Conservation (phyloP, 164 flowering plant species). For the Malania oleifera region DNA sequence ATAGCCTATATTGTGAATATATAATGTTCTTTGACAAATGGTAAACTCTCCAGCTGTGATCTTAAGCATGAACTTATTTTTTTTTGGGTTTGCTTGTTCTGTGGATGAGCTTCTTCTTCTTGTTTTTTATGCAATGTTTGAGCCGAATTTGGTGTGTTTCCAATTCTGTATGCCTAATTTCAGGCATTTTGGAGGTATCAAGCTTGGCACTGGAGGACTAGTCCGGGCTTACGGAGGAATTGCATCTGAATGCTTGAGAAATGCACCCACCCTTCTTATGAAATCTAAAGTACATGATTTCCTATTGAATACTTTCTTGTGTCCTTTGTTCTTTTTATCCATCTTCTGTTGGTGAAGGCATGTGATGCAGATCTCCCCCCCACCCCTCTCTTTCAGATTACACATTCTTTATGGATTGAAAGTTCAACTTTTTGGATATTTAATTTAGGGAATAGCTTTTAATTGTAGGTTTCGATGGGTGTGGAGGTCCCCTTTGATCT, state of each 20-base stretch:
- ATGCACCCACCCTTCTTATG: constrained; percentile 70
- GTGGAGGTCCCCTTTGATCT: constrained; percentile 80
- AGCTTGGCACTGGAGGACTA: constrained; percentile 91
- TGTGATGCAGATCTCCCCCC: no score
- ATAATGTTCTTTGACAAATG: no score
- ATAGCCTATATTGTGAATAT: no score
- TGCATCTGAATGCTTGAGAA: constrained; percentile 81
- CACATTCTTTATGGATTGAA: background rate
- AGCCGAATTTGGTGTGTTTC: background rate
- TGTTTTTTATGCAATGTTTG: background rate
- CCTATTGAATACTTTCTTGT: background rate
- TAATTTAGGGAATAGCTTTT: constrained; percentile 1
- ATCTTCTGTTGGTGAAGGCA: no score
- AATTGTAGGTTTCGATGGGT: constrained; percentile 58
- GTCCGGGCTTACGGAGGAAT: constrained; percentile 97
- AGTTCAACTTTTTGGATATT: background rate
- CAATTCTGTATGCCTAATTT: background rate
- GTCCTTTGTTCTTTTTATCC: background rate
- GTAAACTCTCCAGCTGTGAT: no score
- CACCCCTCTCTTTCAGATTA: no score
- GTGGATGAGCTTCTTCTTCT: background rate
- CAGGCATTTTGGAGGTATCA: constrained; percentile 94
- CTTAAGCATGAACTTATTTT: no score
- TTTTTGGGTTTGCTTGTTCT: background rate
- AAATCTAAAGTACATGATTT: constrained; percentile 68